A percentile compares a stretch with the other conserved stretches of the same genome.
These are phyloP conservation scores for Tephrocybe sp. DNA, from an alignment of 768 basidiomycete genomes.

Conservation along the genomic window DNA sequence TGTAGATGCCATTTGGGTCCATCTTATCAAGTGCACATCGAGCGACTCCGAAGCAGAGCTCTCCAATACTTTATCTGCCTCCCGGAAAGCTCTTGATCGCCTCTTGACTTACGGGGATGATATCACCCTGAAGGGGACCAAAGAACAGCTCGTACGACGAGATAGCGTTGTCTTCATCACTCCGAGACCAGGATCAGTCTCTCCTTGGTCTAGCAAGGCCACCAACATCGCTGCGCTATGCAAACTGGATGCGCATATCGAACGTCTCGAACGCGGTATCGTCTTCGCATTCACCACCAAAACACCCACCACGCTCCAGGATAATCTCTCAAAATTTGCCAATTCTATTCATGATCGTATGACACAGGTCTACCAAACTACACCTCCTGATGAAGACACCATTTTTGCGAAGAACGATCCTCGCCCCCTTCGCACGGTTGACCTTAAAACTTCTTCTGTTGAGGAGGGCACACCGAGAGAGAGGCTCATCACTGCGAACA, in stretches of 20 bases:
- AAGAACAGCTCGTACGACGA: conserved; percentile 30
- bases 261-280: conserved; percentile 84
- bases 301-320: conserved; percentile 37
- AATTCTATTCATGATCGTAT: conserved; percentile 91
- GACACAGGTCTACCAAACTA: conserved; percentile 78
- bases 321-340: conserved; percentile 54
- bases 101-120: conserved; percentile 88
- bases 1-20: conserved; percentile 83
- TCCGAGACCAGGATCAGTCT: conserved; percentile 88
- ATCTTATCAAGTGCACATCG: conserved; percentile 72
- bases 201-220: conserved; percentile 99
- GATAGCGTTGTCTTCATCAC: conserved; percentile 66
- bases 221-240: conserved; percentile 93
- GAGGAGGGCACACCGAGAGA: conserved; percentile 47
- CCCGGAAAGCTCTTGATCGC: conserved; percentile 57
- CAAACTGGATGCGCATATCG: conserved; percentile 68
- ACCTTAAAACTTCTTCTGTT: conserved; percentile 47
- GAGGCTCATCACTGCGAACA: conserved; percentile 76
- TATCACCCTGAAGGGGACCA: conserved; percentile 47
- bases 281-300: conserved; percentile 60
- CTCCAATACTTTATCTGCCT: conserved; percentile 37
- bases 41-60: conserved; percentile 47
- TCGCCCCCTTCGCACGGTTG: conserved; percentile 19
- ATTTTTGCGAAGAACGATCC: conserved; percentile 66
- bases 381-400: conserved; percentile 53